Conservation (phyloP, 2,329 filamentous ascomycete species). For the Aureobasidium sp. region DNA sequence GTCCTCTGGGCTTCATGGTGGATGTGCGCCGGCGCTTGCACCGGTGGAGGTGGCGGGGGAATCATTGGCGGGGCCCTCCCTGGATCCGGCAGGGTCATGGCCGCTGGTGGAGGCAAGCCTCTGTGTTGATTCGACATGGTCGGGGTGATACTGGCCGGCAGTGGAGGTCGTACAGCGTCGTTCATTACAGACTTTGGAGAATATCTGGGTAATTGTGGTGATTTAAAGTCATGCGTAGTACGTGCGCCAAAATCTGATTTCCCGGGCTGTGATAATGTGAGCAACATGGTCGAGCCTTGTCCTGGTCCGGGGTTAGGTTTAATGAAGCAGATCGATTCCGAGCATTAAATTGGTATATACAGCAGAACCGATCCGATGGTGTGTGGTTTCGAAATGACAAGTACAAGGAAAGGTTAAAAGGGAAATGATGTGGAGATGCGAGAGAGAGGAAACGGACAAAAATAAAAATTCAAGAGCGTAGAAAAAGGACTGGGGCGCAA, state of each 20-base stretch:
- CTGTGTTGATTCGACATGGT: slow-evolving; percentile 47
- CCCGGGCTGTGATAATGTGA: slow-evolving; percentile 44
- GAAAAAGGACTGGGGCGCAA: slow-evolving; percentile 5
- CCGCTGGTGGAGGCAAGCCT: slow-evolving; percentile 47
- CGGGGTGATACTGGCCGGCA: slow-evolving; percentile 36
- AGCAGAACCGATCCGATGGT: slow-evolving; percentile 8
- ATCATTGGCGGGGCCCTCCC: slow-evolving; percentile 30
- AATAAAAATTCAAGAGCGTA: slow-evolving; percentile 1
- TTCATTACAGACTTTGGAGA: slow-evolving; percentile 34
- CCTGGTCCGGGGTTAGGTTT: slow-evolving; percentile 7
- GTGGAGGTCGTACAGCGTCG: slow-evolving; percentile 33
- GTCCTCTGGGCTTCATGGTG: slow-evolving; percentile 2
- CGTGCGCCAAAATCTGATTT: slow-evolving; percentile 43
- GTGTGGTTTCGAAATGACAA: slow-evolving; percentile 2
- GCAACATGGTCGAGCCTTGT: slow-evolving; percentile 35
- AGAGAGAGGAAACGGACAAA: neutral
- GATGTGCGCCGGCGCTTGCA: slow-evolving; percentile 20
- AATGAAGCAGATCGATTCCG: slow-evolving; percentile 13
- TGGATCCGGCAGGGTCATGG: slow-evolving; percentile 46
- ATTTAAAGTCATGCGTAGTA: slow-evolving; percentile 42
- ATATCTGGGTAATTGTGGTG: slow-evolving; percentile 35
- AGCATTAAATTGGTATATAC: slow-evolving; percentile 11
- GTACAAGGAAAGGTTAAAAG: neutral
- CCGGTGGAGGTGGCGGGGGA: slow-evolving; percentile 27
- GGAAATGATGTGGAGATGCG: slow-evolving; percentile 1